Conservation (phyloP, 1,284 basidiomycete species). For the Austroboletus olivaceoglutinosus region DNA sequence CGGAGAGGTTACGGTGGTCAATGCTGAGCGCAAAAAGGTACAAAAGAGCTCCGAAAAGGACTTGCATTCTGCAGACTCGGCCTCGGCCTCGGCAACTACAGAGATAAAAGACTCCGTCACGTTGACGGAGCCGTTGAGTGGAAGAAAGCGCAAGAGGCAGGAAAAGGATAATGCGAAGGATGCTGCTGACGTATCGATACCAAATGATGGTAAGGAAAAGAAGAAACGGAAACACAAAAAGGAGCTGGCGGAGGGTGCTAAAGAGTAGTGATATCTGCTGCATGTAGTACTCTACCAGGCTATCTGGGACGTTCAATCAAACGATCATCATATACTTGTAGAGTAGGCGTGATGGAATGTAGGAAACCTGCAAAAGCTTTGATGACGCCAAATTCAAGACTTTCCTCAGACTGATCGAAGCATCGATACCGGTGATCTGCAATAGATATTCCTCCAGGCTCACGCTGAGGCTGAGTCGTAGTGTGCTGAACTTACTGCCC, state of each 20-base stretch:
- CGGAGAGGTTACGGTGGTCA: conserved; percentile 2
- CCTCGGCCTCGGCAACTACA: neutral
- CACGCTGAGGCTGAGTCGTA: too few relatives aligned
- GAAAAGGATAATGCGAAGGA: conserved; percentile 2
- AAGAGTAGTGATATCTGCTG: conserved; percentile 2
- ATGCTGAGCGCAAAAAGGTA: conserved; percentile 30
- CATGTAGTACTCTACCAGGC: too few relatives aligned
- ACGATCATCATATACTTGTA: too few relatives aligned
- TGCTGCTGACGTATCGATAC: neutral
- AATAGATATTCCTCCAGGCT: too few relatives aligned
- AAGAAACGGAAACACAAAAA: conserved; percentile 26
- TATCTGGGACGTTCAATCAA: too few relatives aligned
- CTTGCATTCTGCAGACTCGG: neutral
- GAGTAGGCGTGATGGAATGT: too few relatives aligned
- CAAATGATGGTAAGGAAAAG: conserved; percentile 25
- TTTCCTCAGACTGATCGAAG: too few relatives aligned
- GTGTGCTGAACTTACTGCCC: too few relatives aligned
- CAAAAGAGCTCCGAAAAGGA: conserved; percentile 24
- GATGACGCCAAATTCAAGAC: too few relatives aligned
- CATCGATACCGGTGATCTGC: too few relatives aligned
- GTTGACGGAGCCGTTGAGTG: neutral
- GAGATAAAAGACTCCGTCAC: conserved; percentile 3
- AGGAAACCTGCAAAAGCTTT: too few relatives aligned
- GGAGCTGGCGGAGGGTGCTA: neutral
- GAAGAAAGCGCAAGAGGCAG: conserved; percentile 23